Evolutionary conservation across 2,329 filamentous ascomycete genomes (phyloP), one percentile per base, ranked within the genome.

Genomic region (Cladosporium austrohemisphaericum): DNA sequence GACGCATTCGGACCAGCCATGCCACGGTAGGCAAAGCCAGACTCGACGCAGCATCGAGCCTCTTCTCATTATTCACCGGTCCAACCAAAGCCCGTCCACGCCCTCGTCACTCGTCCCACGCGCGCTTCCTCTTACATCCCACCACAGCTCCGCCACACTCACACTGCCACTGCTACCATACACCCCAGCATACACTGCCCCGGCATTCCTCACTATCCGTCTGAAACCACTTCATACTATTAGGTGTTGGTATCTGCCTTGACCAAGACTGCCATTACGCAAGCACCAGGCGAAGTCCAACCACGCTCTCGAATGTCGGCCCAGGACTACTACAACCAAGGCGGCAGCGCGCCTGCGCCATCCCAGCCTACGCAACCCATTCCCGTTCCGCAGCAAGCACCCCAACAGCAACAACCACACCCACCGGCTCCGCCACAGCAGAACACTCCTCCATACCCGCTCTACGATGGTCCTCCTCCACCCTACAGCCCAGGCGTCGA

Each of bases 381-480:
- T 31, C 49, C 40, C n/a, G 40, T 45, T 5, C 49, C 49, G 9
- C 40, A 46, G 25, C 40, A 44, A 14, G 35, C 35, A 16, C 18
- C n/a, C 9, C 33, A 38, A 29, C 41, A 26, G 41, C 18, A 11
- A 44, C 26, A 26, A 22, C 41, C 41, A 20, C 23, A 31, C 14
- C 47, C 37, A 25, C 28, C 29, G 19, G 36, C 37, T 40, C 36
- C 31, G 36, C 43, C 44, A 28, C 45, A 28, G 10, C 41, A 51
- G 11, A 19, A 40, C 9, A 46, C 35, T 2, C 50, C 41, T 18
- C 51, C 51, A n/a, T 53, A 53, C 16, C 51, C 51, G 10, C 41
- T 53, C 25, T 53, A 46, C 20, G 51, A 53, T 19, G 51, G 47
- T 5, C 51, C 49, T 45, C 49, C 51, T 22, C 51, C 51, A 41